Base-by-base conservation (phyloP, 2,329 filamentous ascomycete species). In the Pyrenophora tritici-repentis region DNA sequence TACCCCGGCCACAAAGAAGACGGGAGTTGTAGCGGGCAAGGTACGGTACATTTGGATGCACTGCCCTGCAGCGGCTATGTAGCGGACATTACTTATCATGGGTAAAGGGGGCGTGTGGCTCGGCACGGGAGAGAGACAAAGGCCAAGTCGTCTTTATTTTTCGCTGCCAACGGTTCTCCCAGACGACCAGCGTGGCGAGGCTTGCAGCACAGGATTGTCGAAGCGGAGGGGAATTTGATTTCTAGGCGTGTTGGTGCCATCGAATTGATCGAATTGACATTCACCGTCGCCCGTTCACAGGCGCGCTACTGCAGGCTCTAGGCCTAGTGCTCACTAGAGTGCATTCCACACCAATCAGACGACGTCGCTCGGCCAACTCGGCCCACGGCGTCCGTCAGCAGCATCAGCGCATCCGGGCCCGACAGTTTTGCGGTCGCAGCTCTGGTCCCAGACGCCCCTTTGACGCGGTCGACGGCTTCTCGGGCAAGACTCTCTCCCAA, bases 401-500 rank as follows among this genome's bases (percentile, higher is more conserved):
- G 59, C 56, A 47, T 34, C 46, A 22, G 37, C 31, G 42, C 34
- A 38, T 24, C n/a, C 42, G 42, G 41, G 42, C n/a, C 24, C 16
- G 24, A 10, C 24, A 29, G n/a, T n/a, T n/a, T n/a, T n/a, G n/a
- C n/a, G n/a, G 10, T 32, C 4, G 16, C 42, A 18, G 16, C 16
- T 18, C n/a, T 38, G 7, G 24, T 38, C 24, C 42, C 42, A 17
- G 14, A 13, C 10, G 4, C 40, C 50, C 50, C 56, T 55, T 59
- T 56, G 44, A 57, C 53, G 50, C 56, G 41, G 43, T 42, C 45
- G 39, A 52, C 47, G 46, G 46, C 44, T 34, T 29, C 45, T 51
- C 51, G 54, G 45, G 56, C 58, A 55, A 55, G 52, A 54, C 59
- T 38, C 47, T 44, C 18, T n/a, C 47, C 34, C 54, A 51, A 52